Conservation (phyloP, 2,329 filamentous ascomycete genomes). For the Curvularia lunata region DNA sequence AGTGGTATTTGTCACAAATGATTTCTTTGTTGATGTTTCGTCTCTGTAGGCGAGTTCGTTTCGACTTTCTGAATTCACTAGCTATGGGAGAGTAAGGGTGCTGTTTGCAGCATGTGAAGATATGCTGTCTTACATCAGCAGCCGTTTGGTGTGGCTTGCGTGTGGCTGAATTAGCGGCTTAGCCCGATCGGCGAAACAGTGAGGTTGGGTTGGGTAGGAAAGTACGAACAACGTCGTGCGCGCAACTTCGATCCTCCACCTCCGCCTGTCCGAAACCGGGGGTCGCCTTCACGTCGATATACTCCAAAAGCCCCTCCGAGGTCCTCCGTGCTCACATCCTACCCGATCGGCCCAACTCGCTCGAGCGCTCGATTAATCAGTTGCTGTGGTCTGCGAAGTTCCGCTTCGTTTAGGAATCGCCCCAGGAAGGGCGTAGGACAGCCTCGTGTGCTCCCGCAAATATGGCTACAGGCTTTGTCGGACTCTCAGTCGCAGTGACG, state of each 20-base stretch:
- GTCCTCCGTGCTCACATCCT: not conserved
- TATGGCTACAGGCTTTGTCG: conserved; percentile 74
- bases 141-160: conserved; percentile 12
- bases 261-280: conserved; percentile 10
- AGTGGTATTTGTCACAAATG: too few species aligned
- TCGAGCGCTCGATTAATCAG: not conserved
- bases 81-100: not conserved
- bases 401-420: conserved; percentile 7
- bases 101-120: conserved; percentile 7
- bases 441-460: conserved; percentile 7
- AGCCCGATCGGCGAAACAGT: conserved; percentile 17
- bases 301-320: not conserved
- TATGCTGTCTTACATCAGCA: conserved; percentile 10
- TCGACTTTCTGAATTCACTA: too few species aligned
- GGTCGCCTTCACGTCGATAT: conserved; percentile 11
- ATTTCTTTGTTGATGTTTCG: too few species aligned
- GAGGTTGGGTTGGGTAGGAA: conserved; percentile 11
- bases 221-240: conserved; percentile 1
- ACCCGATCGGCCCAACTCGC: not conserved
- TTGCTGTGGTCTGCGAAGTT: conserved; percentile 3
- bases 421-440: conserved; percentile 6
- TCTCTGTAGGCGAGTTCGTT: too few species aligned
- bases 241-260: conserved; percentile 15
- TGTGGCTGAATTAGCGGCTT: conserved; percentile 15
- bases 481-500: conserved; percentile 76